Conservation (phyloP, 768 basidiomycete genomes). For the Boletus tomentosulus region DNA sequence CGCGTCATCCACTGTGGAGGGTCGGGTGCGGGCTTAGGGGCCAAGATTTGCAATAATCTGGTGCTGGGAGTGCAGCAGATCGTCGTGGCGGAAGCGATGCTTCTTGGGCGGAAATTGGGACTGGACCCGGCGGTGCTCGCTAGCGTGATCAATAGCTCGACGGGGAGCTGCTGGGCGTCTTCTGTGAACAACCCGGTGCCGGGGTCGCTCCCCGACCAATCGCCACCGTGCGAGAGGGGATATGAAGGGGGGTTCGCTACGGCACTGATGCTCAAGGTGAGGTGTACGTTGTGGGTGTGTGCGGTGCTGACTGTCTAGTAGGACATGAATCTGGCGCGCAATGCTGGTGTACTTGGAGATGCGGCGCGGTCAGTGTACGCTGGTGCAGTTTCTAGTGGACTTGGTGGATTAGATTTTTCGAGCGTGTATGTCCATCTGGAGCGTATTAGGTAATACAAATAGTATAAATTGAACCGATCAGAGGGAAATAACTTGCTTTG, state of each 20-base stretch:
- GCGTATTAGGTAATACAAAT: slow-evolving; percentile 20
- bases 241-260: slow-evolving; percentile 88
- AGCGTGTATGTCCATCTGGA: slow-evolving; percentile 68
- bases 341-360: slow-evolving; percentile 57
- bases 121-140: slow-evolving; percentile 73
- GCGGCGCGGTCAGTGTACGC: slow-evolving; percentile 63
- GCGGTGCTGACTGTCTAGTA: slow-evolving; percentile 25
- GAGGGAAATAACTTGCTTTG: background rate
- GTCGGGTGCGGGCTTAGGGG: slow-evolving; percentile 77
- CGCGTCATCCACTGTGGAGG: slow-evolving; percentile 80
- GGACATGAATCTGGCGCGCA: slow-evolving; percentile 82
- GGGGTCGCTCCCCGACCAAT: slow-evolving; percentile 60
- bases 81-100: slow-evolving; percentile 86
- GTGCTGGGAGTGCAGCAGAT: slow-evolving; percentile 78
- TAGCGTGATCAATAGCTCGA: slow-evolving; percentile 80
- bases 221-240: slow-evolving; percentile 77
- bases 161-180: slow-evolving; percentile 79
- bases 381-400: slow-evolving; percentile 47
- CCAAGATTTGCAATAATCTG: slow-evolving; percentile 90
- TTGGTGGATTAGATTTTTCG: slow-evolving; percentile 75
- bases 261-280: slow-evolving; percentile 76
- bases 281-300: background rate
- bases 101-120: slow-evolving; percentile 79
- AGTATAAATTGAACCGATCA: slow-evolving; percentile 28
- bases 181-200: slow-evolving; percentile 88